Conservation (phyloP, 306 rosid species). For the Betula pendula region DNA sequence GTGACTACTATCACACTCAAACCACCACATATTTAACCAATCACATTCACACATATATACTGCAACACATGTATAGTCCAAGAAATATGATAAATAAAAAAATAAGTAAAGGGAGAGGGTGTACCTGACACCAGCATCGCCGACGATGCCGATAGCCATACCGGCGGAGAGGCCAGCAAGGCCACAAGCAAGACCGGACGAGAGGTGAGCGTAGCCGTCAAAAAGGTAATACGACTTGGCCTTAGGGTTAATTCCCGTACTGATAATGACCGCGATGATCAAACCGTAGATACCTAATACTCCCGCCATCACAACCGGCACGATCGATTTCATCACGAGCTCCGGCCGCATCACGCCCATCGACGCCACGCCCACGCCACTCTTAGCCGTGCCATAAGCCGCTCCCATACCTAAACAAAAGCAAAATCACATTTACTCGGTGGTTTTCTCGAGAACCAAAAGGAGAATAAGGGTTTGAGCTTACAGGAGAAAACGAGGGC, state of each 20-base stretch:
- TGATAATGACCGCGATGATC: constrained; percentile 72
- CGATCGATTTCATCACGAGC: constrained; percentile 72
- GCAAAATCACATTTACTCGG: neutral
- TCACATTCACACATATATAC: no score
- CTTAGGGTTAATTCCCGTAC: constrained; percentile 74
- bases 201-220: constrained; percentile 76
- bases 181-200: constrained; percentile 70
- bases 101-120: neutral
- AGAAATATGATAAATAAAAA: neutral
- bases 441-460: constrained; percentile 16
- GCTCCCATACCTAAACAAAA: constrained; percentile 55
- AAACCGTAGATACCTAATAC: constrained; percentile 77
- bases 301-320: constrained; percentile 81
- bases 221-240: constrained; percentile 72
- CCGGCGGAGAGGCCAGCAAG: constrained; percentile 79
- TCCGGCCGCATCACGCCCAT: constrained; percentile 83
- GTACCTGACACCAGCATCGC: constrained; percentile 77
- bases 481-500: constrained; percentile 65
- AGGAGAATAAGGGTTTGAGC: neutral
- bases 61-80: no score
- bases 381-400: constrained; percentile 75
- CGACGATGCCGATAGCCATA: constrained; percentile 73
- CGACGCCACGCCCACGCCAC: constrained; percentile 76
- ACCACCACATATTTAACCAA: no score
- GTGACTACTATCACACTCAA: no score